phyloP scores from a whole-genome alignment of 768 basidiomycete genomes.

The Cytidiella melzeri region DNA sequence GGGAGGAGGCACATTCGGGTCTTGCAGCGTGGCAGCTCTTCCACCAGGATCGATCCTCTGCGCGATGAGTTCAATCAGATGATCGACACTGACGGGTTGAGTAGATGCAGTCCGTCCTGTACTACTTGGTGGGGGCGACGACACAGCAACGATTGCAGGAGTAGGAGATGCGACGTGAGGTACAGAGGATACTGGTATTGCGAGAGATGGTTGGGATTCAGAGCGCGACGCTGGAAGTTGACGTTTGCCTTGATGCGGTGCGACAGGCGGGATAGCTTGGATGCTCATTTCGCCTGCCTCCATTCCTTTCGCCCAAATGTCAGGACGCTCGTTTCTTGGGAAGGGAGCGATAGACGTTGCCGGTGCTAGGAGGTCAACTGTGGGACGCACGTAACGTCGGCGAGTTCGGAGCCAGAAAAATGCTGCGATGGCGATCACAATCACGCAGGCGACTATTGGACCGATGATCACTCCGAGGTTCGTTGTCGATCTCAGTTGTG shows the following conservation, averaged over 20 bases:
- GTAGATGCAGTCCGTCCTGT: not conserved
- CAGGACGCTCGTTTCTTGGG: not conserved
- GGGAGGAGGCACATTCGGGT: no score
- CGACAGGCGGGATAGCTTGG: not conserved
- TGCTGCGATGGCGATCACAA: not conserved
- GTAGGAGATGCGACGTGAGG: no score
- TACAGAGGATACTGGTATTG: not conserved
- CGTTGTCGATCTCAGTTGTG: not conserved
- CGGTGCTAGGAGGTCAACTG: not conserved
- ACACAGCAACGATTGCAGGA: not conserved
- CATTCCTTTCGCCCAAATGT: not conserved
- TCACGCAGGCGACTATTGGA: constrained; percentile 11
- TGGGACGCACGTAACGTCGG: not conserved
- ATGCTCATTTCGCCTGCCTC: not conserved
- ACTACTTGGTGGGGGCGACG: not conserved
- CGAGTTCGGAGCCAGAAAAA: not conserved
- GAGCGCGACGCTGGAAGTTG: not conserved
- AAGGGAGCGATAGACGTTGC: not conserved
- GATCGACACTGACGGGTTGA: constrained; percentile 7
- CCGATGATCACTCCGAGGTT: constrained; percentile 17
- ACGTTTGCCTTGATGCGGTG: not conserved
- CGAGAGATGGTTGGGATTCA: not conserved
- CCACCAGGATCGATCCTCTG: constrained; percentile 11
- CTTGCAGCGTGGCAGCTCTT: no score
- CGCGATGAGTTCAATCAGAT: constrained; percentile 12